Percentiles rank a stretch among this genome's conserved stretches.
Evolutionary conservation across 345 rosid genomes (phyloP).

Genomic region (Erucastrum elatum): DNA sequence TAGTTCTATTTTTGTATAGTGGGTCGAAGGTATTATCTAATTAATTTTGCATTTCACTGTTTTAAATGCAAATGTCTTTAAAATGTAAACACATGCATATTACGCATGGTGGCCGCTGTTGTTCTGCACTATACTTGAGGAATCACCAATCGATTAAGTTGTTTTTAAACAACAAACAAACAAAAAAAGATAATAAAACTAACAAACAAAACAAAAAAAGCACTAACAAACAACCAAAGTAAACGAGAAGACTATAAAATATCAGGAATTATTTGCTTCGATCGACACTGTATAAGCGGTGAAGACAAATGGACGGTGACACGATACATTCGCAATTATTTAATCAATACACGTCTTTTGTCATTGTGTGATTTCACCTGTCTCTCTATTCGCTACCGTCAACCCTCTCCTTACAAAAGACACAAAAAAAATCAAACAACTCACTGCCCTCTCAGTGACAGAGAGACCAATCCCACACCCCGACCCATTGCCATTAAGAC

Average conservation of each 20-base stretch:
- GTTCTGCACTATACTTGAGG: background rate
- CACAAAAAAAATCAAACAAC: constrained; percentile 18
- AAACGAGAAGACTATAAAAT: background rate
- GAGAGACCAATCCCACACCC: constrained; percentile 19
- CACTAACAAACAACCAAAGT: background rate
- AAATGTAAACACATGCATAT: background rate
- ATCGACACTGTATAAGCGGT: constrained; percentile 26
- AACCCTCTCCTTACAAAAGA: constrained; percentile 22
- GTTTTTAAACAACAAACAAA: background rate
- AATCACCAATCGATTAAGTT: background rate
- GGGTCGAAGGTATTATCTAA: background rate
- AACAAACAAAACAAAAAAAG: background rate
- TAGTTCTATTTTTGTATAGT: background rate
- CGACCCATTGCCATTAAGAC: background rate
- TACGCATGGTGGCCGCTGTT: background rate
- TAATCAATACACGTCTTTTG: background rate
- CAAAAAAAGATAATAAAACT: background rate
- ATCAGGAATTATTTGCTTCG: background rate
- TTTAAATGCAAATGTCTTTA: background rate
- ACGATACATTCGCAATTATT: background rate
- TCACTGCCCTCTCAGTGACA: constrained; percentile 33
- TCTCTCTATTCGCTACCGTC: background rate
- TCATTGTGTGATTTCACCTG: background rate
- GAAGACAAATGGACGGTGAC: constrained; percentile 24
- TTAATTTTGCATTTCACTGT: background rate